Conservation (phyloP, 768 basidiomycete genomes). For the Antrodiella citrinella region DNA sequence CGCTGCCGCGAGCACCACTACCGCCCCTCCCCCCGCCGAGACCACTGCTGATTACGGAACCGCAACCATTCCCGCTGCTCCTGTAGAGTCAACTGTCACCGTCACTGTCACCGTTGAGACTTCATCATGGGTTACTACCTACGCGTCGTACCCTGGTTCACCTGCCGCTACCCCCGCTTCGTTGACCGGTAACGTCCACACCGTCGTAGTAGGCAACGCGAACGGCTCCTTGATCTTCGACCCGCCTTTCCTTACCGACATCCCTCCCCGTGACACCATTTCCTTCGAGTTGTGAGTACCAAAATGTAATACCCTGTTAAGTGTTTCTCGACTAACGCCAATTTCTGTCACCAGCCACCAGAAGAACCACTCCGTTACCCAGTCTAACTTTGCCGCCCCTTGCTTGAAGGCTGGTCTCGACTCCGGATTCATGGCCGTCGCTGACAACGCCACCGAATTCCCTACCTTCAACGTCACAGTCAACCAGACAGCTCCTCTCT, state of each 20-base stretch:
- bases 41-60: slow-evolving; percentile 43
- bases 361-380: slow-evolving; percentile 64
- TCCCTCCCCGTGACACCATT: slow-evolving; percentile 42
- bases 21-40: slow-evolving; percentile 12
- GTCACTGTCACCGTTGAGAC: slow-evolving; percentile 30
- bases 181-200: slow-evolving; percentile 38
- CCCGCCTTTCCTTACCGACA: slow-evolving; percentile 41
- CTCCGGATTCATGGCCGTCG: slow-evolving; percentile 45
- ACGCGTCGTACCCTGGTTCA: slow-evolving; percentile 46
- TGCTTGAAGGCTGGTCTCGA: slow-evolving; percentile 45
- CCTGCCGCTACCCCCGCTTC: slow-evolving; percentile 46
- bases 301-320: no score
- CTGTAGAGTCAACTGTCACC: slow-evolving; percentile 34
- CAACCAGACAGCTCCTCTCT: slow-evolving; percentile 48
- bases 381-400: slow-evolving; percentile 53
- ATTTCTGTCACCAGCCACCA: slow-evolving; percentile 33
- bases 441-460: slow-evolving; percentile 35
- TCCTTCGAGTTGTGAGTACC: slow-evolving; percentile 56
- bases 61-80: slow-evolving; percentile 43
- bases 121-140: slow-evolving; percentile 48
- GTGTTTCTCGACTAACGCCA: not conserved
- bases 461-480: slow-evolving; percentile 51
- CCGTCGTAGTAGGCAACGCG: slow-evolving; percentile 46
- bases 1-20: slow-evolving; percentile 23
- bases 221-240: slow-evolving; percentile 37